These are phyloP conservation scores for Lindgomyces ingoldianus DNA, from an alignment of 495 filamentous ascomycete genomes.

Conservation along the genomic window DNA sequence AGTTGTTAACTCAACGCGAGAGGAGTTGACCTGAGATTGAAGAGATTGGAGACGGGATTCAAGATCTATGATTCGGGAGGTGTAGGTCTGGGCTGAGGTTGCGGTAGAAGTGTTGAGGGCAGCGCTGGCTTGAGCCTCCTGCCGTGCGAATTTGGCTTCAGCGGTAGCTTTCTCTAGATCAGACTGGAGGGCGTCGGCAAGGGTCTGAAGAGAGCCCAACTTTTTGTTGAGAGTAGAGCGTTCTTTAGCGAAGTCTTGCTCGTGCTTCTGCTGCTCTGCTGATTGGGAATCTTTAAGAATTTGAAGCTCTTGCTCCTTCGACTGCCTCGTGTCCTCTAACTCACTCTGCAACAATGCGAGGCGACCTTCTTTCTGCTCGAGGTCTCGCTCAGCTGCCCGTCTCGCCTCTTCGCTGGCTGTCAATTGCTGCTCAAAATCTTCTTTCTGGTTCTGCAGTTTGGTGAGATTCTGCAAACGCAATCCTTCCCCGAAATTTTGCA, in stretches of 20 bases:
- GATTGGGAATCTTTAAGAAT: not conserved
- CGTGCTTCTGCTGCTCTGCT: conserved; percentile 2
- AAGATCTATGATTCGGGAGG: conserved; percentile 9
- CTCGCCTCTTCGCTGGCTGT: conserved; percentile 21
- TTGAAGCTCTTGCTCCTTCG: conserved; percentile 6
- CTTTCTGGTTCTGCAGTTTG: conserved; percentile 32
- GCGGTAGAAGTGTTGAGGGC: not conserved
- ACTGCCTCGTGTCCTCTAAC: conserved; percentile 20
- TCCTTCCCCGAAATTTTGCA: conserved; percentile 31
- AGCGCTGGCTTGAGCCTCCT: conserved; percentile 18
- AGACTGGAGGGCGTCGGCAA: conserved; percentile 7
- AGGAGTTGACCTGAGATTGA: conserved; percentile 21
- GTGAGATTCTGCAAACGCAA: conserved; percentile 19
- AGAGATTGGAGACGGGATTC: conserved; percentile 24
- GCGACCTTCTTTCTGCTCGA: conserved; percentile 10
- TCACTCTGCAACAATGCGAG: conserved; percentile 23
- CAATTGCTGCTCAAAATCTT: conserved; percentile 31
- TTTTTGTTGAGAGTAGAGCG: conserved; percentile 7
- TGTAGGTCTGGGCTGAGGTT: not conserved
- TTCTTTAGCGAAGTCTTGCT: conserved; percentile 18
- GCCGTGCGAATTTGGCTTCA: conserved; percentile 14
- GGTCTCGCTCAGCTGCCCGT: conserved; percentile 3
- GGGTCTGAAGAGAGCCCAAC: conserved; percentile 11
- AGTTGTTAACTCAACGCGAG: conserved; percentile 8
- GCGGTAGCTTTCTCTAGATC: conserved; percentile 28